Evolutionary conservation across 176 grass and related monocot genomes (phyloP).

Genomic region (Oryza brachyantha): DNA sequence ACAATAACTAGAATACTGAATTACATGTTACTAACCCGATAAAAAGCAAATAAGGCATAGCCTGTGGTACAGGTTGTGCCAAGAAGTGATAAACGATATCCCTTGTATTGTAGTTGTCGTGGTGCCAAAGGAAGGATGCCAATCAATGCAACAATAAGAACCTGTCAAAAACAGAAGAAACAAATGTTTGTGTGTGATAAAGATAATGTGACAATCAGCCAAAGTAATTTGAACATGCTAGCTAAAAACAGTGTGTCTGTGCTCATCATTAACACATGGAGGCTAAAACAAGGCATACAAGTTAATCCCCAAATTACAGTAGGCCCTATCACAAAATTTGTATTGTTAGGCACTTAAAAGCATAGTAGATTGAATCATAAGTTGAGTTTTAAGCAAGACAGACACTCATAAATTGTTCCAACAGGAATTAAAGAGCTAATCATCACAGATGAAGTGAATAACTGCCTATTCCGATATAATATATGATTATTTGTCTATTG

Average conservation of each 20-base stretch:
- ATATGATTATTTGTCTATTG: background rate
- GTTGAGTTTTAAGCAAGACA: background rate
- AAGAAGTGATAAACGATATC: constrained; percentile 78
- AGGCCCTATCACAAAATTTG: background rate
- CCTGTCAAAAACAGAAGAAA: constrained; percentile 43
- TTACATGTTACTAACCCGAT: constrained; percentile 57
- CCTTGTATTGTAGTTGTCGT: constrained; percentile 64
- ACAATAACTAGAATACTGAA: constrained; percentile 14
- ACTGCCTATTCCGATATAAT: background rate
- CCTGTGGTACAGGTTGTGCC: constrained; percentile 75
- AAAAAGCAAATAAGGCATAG: constrained; percentile 70
- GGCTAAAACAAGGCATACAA: background rate
- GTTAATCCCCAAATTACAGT: background rate
- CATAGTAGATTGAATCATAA: constrained; percentile 12
- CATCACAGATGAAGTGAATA: background rate
- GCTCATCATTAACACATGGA: constrained; percentile 6
- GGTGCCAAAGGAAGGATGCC: constrained; percentile 79
- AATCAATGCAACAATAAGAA: constrained; percentile 77
- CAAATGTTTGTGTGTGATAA: constrained; percentile 7
- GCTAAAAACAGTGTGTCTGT: background rate
- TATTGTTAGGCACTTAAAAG: background rate
- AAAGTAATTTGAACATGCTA: background rate
- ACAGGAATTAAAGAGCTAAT: background rate
- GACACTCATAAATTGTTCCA: background rate
- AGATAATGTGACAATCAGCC: background rate